Percentiles rank a stretch among this genome's conserved stretches.
These are phyloP conservation scores for Macrocystidia cucumis DNA, from an alignment of 1,284 basidiomycete species.

Conservation along the genomic window DNA sequence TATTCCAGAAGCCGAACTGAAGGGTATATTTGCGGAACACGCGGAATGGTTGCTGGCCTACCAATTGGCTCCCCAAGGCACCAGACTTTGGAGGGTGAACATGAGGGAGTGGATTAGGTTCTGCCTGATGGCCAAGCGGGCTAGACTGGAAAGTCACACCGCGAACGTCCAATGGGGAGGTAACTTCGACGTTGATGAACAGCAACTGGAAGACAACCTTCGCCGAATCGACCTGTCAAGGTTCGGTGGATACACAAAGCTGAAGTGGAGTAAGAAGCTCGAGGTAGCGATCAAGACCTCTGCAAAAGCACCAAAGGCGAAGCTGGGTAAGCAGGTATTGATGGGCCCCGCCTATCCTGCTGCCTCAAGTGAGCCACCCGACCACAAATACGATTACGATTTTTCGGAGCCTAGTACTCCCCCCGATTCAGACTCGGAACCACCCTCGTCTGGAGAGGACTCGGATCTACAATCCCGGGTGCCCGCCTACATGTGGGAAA, in stretches of 20 bases:
- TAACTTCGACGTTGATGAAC: constrained; percentile 14
- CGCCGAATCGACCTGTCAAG: constrained; percentile 15
- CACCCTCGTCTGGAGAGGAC: constrained; percentile 8
- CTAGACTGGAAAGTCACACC: constrained; percentile 21
- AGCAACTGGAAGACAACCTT: constrained; percentile 6
- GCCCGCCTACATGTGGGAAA: constrained; percentile 18
- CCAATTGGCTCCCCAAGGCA: constrained; percentile 20
- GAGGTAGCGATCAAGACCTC: constrained; percentile 8
- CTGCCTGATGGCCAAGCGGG: constrained; percentile 21
- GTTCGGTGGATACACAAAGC: constrained; percentile 18
- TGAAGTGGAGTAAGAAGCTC: constrained; percentile 22
- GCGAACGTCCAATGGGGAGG: constrained; percentile 17
- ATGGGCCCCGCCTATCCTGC: background rate
- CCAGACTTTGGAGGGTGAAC: constrained; percentile 25
- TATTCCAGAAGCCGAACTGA: constrained; percentile 35
- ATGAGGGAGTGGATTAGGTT: constrained; percentile 36
- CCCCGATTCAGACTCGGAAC: constrained; percentile 27
- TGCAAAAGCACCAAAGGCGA: constrained; percentile 8
- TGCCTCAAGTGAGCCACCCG: constrained; percentile 10
- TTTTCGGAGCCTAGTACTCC: constrained; percentile 39
- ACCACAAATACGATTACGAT: constrained; percentile 37
- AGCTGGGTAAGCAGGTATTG: background rate
- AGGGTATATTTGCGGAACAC: constrained; percentile 37
- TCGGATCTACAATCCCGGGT: constrained; percentile 13
- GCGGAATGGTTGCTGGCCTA: constrained; percentile 45